Evolutionary conservation across 768 basidiomycete genomes (phyloP).

Genomic region (Phaeolepiota aurea): DNA sequence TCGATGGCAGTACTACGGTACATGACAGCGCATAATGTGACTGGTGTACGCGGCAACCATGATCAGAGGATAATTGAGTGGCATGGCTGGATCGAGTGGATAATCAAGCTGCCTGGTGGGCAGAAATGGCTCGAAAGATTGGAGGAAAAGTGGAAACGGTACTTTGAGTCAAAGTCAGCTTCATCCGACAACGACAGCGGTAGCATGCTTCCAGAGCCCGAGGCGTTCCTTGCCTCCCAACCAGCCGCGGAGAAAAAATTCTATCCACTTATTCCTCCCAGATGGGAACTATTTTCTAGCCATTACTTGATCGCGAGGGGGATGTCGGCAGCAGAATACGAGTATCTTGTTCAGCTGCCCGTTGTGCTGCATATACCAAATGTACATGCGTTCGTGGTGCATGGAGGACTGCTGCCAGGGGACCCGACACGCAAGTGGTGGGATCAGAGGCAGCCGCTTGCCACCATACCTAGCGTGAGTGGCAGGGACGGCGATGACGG

Average conservation of each 20-base stretch:
- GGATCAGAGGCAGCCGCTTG: constrained; percentile 58
- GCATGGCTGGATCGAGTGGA: constrained; percentile 83
- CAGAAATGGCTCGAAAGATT: constrained; percentile 46
- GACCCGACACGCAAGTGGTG: constrained; percentile 47
- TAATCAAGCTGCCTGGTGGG: constrained; percentile 36
- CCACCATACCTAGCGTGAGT: constrained; percentile 39
- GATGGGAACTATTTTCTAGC: constrained; percentile 67
- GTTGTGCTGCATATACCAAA: constrained; percentile 66
- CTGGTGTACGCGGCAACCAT: constrained; percentile 89
- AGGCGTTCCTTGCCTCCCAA: neutral
- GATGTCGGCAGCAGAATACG: constrained; percentile 53
- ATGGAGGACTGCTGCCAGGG: constrained; percentile 74
- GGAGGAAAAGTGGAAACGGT: constrained; percentile 35
- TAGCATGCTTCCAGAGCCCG: neutral
- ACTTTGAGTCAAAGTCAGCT: constrained; percentile 24
- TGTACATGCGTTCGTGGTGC: constrained; percentile 70
- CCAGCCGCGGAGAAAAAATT: neutral
- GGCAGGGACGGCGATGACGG: neutral
- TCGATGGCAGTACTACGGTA: constrained; percentile 58
- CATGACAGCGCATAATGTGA: constrained; percentile 54
- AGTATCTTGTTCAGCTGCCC: constrained; percentile 73
- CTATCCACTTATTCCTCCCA: constrained; percentile 48
- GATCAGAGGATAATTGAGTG: constrained; percentile 90
- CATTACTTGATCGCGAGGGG: constrained; percentile 71
- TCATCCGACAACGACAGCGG: constrained; percentile 18